Evolutionary conservation across 805 yeast species (phyloP).

Genomic region (Suhomyces vadensis): DNA sequence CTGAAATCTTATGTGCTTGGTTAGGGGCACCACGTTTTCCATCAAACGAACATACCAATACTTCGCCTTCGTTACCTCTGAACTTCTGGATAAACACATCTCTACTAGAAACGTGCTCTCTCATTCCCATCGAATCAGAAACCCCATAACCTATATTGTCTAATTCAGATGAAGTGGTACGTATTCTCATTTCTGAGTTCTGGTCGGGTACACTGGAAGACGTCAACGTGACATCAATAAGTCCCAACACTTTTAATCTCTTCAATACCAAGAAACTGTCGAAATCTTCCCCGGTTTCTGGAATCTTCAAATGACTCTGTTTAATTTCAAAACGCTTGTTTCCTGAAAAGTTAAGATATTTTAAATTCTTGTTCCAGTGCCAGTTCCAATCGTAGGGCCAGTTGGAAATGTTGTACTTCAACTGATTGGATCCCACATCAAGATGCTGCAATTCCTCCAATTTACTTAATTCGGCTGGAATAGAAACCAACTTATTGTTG

Average conservation of each 20-base stretch:
- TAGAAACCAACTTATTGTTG: slow-evolving; percentile 78
- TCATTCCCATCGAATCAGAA: slow-evolving; percentile 78
- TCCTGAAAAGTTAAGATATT: slow-evolving; percentile 86
- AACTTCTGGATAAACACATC: slow-evolving; percentile 88
- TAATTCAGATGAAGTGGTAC: slow-evolving; percentile 83
- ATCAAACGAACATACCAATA: slow-evolving; percentile 79
- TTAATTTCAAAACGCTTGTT: slow-evolving; percentile 89
- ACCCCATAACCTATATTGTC: slow-evolving; percentile 85
- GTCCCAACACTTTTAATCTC: slow-evolving; percentile 70
- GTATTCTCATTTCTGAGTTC: slow-evolving; percentile 73
- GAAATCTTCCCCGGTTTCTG: slow-evolving; percentile 61
- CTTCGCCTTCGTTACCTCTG: slow-evolving; percentile 81
- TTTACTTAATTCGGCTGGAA: slow-evolving; percentile 86
- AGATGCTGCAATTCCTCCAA: slow-evolving; percentile 62
- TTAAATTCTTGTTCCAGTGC: slow-evolving; percentile 77
- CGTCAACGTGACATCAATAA: slow-evolving; percentile 94
- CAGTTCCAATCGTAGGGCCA: slow-evolving; percentile 98
- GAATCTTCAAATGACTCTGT: slow-evolving; percentile 56
- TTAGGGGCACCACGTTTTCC: slow-evolving; percentile 64
- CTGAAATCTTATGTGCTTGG: slow-evolving; percentile 65
- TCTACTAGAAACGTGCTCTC: slow-evolving; percentile 65
- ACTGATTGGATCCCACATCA: slow-evolving; percentile 88
- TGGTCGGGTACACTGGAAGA: slow-evolving; percentile 90
- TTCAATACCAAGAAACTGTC: slow-evolving; percentile 65
- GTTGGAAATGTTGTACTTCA: slow-evolving; percentile 90